Base-by-base conservation (phyloP, 768 basidiomycete genomes). In the Termitomyces sp. region DNA sequence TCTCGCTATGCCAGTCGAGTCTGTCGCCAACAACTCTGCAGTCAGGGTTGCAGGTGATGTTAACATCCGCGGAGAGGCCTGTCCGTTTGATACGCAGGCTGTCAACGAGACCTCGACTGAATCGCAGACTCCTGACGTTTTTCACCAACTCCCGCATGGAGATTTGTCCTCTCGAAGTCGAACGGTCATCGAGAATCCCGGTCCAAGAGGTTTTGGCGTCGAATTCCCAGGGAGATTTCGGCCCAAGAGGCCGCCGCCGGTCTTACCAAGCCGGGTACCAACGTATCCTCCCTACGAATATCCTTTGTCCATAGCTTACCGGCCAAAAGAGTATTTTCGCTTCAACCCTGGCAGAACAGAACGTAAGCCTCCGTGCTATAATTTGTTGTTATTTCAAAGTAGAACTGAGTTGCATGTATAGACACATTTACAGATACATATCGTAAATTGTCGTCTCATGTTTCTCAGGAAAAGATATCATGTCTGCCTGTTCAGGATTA, bases 371-470 rank as follows among this genome's bases (percentile, higher is more conserved):
- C 7, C 9, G 14, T 35, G 7, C 26, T 35, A 15, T 3, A 17
- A 17, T 5, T 19, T 14, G 21, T 23, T 11, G 1, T 10, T 19
- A n/a, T 19, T 5, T 4, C 21, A 9, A 35, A 9, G 40, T 5
- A 21, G 28, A 30, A 7, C 9, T 30, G 6, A 56, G 10, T 10
- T 0, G 11, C 6, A 35, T 30, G 21, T 21, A 9, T 50, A 56
- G 55, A 56, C n/a, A 56, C 49, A 9, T 56, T 56, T 23, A 23
- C 42, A 17, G 40, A 56, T 23, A 56, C 49, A 7, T 56, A 50
- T 37, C 55, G 41, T 8, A 44, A 23, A n/a, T 26, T 49, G 14
- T 14, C 30, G 9, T 49, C 41, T 33, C 28, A 10, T 46, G 17
- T n/a, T 31, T 28, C 23, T 23, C 40, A 15, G 9, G 33, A 41